Evolutionary conservation across 805 yeast species (phyloP).

Genomic region (Yarrowia sp.): DNA sequence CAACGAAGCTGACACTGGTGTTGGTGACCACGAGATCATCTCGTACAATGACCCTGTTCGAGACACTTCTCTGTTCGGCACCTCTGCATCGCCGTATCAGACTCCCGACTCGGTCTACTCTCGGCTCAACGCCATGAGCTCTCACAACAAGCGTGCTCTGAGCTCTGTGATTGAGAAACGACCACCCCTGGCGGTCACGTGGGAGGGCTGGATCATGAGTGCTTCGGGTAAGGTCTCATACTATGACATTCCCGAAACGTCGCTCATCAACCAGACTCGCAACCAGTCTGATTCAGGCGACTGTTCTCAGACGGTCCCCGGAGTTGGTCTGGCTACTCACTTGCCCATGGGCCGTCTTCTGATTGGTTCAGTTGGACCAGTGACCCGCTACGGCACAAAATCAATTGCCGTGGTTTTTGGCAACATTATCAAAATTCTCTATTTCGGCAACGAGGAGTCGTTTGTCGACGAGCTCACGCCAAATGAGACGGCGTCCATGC

Average conservation of each 20-base stretch:
- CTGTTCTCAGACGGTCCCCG: conserved; percentile 38
- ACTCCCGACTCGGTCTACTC: conserved; percentile 17
- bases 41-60: conserved; percentile 16
- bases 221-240: conserved; percentile 61
- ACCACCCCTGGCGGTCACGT: conserved; percentile 46
- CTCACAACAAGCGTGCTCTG: not conserved
- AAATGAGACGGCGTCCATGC: conserved; percentile 25
- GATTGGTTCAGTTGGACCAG: conserved; percentile 58
- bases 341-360: conserved; percentile 39
- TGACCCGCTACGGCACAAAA: conserved; percentile 71
- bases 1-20: conserved; percentile 13
- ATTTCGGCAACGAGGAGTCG: conserved; percentile 68
- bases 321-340: conserved; percentile 35
- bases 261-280: conserved; percentile 6
- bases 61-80: conserved; percentile 6
- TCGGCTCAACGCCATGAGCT: conserved; percentile 22
- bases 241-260: conserved; percentile 53
- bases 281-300: conserved; percentile 10
- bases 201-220: conserved; percentile 83
- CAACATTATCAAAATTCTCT: conserved; percentile 65
- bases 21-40: conserved; percentile 7
- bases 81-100: conserved; percentile 15
- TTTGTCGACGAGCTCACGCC: conserved; percentile 26
- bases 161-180: conserved; percentile 23
- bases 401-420: conserved; percentile 75